Conservation (phyloP, 495 filamentous ascomycete genomes). For the Melanomma pulvis-pyrius region DNA sequence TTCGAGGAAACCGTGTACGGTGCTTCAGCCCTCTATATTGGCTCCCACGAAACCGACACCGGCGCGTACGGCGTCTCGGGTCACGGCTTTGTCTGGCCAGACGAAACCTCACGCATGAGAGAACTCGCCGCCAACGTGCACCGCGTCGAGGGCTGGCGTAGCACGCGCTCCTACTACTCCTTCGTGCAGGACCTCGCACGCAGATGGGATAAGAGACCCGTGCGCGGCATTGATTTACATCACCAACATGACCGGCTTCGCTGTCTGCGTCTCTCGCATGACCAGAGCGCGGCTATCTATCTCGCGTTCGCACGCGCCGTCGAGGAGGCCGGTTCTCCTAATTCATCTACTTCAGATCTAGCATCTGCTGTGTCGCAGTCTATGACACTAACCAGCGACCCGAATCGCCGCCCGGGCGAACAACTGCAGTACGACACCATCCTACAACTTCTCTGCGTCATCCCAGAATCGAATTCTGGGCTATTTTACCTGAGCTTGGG, state of each 20-base stretch:
- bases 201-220: slow-evolving; percentile 67
- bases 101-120: slow-evolving; percentile 74
- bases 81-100: slow-evolving; percentile 94
- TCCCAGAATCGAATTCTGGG: slow-evolving; percentile 84
- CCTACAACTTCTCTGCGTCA: slow-evolving; percentile 80
- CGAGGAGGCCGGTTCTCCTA: slow-evolving; percentile 51
- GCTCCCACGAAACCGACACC: slow-evolving; percentile 62
- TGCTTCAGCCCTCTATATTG: slow-evolving; percentile 85
- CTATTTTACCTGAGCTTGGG: slow-evolving; percentile 91
- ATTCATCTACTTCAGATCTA: slow-evolving; percentile 27
- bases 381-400: background rate
- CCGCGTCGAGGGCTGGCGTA: slow-evolving; percentile 94
- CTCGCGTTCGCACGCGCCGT: slow-evolving; percentile 74
- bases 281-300: slow-evolving; percentile 78
- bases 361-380: slow-evolving; percentile 2
- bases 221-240: slow-evolving; percentile 81
- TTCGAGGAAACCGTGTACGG: slow-evolving; percentile 97
- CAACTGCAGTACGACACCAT: slow-evolving; percentile 73
- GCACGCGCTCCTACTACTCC: slow-evolving; percentile 89
- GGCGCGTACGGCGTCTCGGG: slow-evolving; percentile 69
- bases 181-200: slow-evolving; percentile 81
- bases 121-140: slow-evolving; percentile 89
- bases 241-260: slow-evolving; percentile 92
- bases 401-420: slow-evolving; percentile 11
- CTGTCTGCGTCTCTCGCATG: slow-evolving; percentile 69